Evolutionary conservation across 768 basidiomycete genomes (phyloP).

Genomic region (Clavulina sp.): DNA sequence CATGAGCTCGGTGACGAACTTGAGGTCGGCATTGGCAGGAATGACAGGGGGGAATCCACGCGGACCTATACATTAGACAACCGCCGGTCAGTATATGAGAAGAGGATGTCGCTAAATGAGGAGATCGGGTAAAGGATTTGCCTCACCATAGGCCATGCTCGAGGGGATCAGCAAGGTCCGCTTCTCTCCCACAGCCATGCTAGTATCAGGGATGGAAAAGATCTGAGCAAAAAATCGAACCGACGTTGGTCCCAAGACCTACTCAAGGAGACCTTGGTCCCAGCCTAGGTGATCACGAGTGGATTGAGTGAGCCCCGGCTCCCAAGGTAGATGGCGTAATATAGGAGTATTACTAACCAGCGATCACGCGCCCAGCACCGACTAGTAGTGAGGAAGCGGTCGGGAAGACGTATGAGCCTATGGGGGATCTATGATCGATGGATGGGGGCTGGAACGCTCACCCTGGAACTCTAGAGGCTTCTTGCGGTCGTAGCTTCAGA

Average conservation of each 20-base stretch:
- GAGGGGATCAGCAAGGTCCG: slow-evolving; percentile 78
- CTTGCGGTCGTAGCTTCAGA: slow-evolving; percentile 46
- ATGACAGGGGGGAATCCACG: slow-evolving; percentile 65
- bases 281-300: slow-evolving; percentile 26
- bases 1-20: slow-evolving; percentile 79
- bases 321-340: no score
- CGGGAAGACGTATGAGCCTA: not conserved
- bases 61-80: slow-evolving; percentile 27
- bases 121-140: not conserved
- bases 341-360: slow-evolving; percentile 19
- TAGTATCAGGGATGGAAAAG: not conserved
- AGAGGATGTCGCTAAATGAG: not conserved
- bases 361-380: slow-evolving; percentile 64
- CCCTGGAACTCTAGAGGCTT: slow-evolving; percentile 62
- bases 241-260: not conserved
- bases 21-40: slow-evolving; percentile 58
- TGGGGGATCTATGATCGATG: not conserved
- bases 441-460: no score
- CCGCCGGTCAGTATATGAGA: not conserved
- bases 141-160: slow-evolving; percentile 64
- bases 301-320: no score
- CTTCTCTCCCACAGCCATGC: slow-evolving; percentile 81
- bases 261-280: slow-evolving; percentile 56
- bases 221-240: not conserved
- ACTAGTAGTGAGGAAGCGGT: slow-evolving; percentile 26